These are phyloP conservation scores for Penstemon davidsonii DNA, from an alignment of 257 asterid species.

Conservation along the genomic window DNA sequence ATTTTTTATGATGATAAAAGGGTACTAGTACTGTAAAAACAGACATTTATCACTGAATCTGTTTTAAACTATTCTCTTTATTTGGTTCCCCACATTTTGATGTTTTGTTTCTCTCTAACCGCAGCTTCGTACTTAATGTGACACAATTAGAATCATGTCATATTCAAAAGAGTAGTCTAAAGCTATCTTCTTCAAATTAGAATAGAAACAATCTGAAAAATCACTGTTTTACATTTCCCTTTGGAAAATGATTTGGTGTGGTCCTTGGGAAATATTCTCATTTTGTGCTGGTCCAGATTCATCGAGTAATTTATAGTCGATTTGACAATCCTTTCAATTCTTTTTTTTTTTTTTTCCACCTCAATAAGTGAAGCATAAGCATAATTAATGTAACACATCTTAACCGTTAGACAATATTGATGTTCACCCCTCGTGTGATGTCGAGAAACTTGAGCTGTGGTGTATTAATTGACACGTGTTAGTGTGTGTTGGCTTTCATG, in stretches of 20 bases:
- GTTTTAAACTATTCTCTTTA: background rate
- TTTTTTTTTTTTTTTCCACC: background rate
- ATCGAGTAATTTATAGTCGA: background rate
- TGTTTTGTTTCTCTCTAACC: background rate
- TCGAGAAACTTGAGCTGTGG: background rate
- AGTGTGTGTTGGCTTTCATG: no score
- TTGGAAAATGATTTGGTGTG: background rate
- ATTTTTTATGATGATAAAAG: constrained; percentile 1
- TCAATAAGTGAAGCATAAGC: background rate
- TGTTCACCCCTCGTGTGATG: background rate
- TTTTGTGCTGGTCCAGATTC: background rate
- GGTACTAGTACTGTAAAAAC: background rate
- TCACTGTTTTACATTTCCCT: background rate
- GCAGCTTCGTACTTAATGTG: constrained; percentile 5
- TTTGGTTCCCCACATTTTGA: background rate
- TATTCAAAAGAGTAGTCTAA: background rate
- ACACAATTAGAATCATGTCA: background rate
- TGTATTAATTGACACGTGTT: background rate
- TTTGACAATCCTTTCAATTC: background rate
- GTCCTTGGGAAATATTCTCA: background rate
- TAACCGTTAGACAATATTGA: background rate
- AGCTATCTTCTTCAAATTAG: background rate
- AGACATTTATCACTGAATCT: no score
- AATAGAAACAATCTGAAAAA: constrained; percentile 6
- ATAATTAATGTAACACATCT: background rate